phyloP scores from a whole-genome alignment of 225 moss, liverwort and hornwort genomes.

The Marchantia polymorpha region DNA sequence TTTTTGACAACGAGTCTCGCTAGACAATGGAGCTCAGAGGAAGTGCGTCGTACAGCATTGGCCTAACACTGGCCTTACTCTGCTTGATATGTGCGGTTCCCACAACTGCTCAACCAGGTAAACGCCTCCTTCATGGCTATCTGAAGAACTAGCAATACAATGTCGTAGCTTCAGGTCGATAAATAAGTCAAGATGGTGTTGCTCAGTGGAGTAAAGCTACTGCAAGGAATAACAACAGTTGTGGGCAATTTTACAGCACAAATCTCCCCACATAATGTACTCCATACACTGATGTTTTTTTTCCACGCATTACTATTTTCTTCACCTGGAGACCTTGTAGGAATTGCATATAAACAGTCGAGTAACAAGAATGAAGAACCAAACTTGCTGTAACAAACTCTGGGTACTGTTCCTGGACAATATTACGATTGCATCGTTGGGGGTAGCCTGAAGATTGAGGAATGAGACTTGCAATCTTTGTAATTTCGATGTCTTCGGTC shows the following conservation, averaged over 20 bases:
- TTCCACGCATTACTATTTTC: too few species aligned
- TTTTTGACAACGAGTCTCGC: neutral
- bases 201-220: too few species aligned
- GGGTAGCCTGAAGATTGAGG: neutral
- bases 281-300: too few species aligned
- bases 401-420: neutral
- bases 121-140: neutral
- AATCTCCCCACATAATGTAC: neutral
- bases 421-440: neutral
- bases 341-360: too few species aligned
- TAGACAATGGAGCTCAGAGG: neutral
- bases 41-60: neutral
- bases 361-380: neutral
- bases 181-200: neutral
- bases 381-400: neutral
- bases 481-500: neutral
- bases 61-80: neutral
- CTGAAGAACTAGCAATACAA: neutral
- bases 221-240: neutral
- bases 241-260: neutral
- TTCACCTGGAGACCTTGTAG: too few species aligned
- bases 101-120: conserved; percentile 21
- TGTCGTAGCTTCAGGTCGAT: neutral
- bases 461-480: neutral
- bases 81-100: neutral